Conservation (phyloP, 345 rosid genomes). For the Corchorus capsularis region DNA sequence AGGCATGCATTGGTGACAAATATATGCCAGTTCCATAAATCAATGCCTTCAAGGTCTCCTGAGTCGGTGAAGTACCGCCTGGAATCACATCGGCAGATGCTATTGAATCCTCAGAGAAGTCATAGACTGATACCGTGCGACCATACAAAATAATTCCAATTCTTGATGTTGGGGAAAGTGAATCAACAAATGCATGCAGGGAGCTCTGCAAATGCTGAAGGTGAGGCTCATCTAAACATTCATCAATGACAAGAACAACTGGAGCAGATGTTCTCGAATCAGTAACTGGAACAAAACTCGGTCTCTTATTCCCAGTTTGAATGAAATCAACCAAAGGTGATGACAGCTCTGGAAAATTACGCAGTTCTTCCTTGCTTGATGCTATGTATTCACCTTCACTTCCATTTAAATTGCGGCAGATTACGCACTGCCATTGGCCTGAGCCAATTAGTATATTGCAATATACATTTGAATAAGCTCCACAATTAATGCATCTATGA, state of each 20-base stretch:
- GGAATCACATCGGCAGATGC: conserved; percentile 98
- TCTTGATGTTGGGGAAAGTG: conserved; percentile 74
- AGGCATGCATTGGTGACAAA: conserved; percentile 94
- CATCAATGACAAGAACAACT: conserved; percentile 86
- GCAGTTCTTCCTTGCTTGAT: conserved; percentile 70
- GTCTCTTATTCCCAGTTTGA: conserved; percentile 81
- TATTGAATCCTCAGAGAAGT: conserved; percentile 85
- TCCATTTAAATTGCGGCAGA: conserved; percentile 70
- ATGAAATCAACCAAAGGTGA: conserved; percentile 82
- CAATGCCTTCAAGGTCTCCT: conserved; percentile 79
- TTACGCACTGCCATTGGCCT: conserved; percentile 96
- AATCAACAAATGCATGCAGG: conserved; percentile 92
- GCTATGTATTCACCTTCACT: conserved; percentile 91
- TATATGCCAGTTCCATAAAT: conserved; percentile 93
- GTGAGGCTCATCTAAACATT: conserved; percentile 95
- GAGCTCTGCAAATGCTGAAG: conserved; percentile 96
- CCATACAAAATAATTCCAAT: conserved; percentile 87
- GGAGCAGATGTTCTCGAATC: conserved; percentile 90
- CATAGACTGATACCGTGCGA: conserved; percentile 83
- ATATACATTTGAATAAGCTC: conserved; percentile 87
- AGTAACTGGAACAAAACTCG: conserved; percentile 85
- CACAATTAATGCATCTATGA: conserved; percentile 87
- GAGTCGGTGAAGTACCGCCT: conserved; percentile 75
- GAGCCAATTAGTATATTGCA: conserved; percentile 83
- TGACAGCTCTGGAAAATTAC: conserved; percentile 72